Evolutionary conservation across 2,329 filamentous ascomycete species (phyloP), one percentile per base, ranked within the genome.

Genomic region (Boeremia lycopersici): DNA sequence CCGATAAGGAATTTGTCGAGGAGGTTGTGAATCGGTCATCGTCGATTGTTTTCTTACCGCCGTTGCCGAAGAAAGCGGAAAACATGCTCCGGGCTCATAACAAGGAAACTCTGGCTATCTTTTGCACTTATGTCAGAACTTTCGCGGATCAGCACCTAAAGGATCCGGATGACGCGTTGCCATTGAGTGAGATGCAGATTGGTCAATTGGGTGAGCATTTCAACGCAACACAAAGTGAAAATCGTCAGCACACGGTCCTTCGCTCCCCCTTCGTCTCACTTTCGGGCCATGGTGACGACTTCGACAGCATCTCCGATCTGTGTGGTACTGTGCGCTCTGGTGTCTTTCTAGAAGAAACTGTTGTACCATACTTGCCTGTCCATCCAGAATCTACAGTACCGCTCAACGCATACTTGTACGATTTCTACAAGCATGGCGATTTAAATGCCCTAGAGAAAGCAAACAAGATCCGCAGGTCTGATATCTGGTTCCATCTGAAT

Each of bases 401-500:
- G 0, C 78, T 86, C 56, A 90, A 90, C 60, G 85, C 86, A 0
- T 89, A 89, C 65, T 75, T 93, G 0, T 85, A 88, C 56, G 88
- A 93, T 70, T 93, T 92, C 74, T 92, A 85, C 79, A 89, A 86
- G 72, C 86, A 93, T 63, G 89, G 89, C 3, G 84, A 88, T 64
- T 70, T 86, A 17, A 68, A 78, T 1, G 82, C 85, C 0, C 75
- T 93, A 2, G 82, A 84, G 11, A 75, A 72, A 0, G 87, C 86
- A 28, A 93, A 93, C 67, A 79, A 82, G 2, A 86, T 93, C 67
- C 84, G 83, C 39, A 75, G 77, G 1, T 83, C 84, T 4, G 87
- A 91, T 41, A 80, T 90, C 8, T 93, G 89, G 89, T 92, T 88
- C 65, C 68, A 82, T 1, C 78, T 92, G 2, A 90, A 91, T 56